Percentiles rank a stretch among this genome's conserved stretches.
Conservation (phyloP, 805 yeast species). For the Metschnikowia sp. region DNA sequence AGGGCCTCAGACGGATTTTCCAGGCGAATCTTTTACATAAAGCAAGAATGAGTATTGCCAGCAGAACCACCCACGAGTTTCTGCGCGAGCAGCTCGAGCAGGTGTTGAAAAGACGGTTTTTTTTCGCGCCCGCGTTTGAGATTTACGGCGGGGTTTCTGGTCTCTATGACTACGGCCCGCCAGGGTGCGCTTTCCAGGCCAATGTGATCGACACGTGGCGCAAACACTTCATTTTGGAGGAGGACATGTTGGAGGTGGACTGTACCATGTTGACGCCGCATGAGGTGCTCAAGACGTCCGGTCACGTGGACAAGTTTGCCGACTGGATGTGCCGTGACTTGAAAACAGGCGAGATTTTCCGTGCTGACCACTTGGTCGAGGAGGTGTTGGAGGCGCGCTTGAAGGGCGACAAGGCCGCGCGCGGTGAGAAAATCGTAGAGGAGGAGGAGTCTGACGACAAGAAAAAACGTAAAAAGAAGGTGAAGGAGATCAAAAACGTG, state of each 20-base stretch:
- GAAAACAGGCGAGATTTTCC: slow-evolving; percentile 95
- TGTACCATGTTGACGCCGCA: slow-evolving; percentile 97
- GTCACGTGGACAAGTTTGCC: slow-evolving; percentile 98
- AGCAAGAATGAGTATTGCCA: slow-evolving; percentile 5
- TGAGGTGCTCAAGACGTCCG: slow-evolving; percentile 97
- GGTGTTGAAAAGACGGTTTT: slow-evolving; percentile 91
- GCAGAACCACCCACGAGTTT: slow-evolving; percentile 38
- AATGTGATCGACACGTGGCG: slow-evolving; percentile 94
- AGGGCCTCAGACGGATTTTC: background rate
- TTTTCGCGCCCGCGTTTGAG: slow-evolving; percentile 96
- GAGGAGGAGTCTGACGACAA: slow-evolving; percentile 61
- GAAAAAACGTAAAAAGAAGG: slow-evolving; percentile 72
- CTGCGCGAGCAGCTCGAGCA: slow-evolving; percentile 87
- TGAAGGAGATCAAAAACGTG: slow-evolving; percentile 88
- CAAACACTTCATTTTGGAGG: slow-evolving; percentile 95
- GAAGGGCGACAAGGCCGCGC: slow-evolving; percentile 95
- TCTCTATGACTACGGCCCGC: slow-evolving; percentile 97
- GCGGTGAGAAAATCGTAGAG: slow-evolving; percentile 60
- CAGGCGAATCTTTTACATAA: background rate
- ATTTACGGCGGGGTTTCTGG: slow-evolving; percentile 99
- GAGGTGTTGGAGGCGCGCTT: slow-evolving; percentile 95
- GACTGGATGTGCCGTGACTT: slow-evolving; percentile 99
- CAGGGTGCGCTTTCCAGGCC: slow-evolving; percentile 98
- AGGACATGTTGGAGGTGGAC: slow-evolving; percentile 98
- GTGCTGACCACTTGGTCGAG: slow-evolving; percentile 98